Evolutionary conservation across 805 yeast genomes (phyloP).

Genomic region (Helenozyma rhizophorensis): DNA sequence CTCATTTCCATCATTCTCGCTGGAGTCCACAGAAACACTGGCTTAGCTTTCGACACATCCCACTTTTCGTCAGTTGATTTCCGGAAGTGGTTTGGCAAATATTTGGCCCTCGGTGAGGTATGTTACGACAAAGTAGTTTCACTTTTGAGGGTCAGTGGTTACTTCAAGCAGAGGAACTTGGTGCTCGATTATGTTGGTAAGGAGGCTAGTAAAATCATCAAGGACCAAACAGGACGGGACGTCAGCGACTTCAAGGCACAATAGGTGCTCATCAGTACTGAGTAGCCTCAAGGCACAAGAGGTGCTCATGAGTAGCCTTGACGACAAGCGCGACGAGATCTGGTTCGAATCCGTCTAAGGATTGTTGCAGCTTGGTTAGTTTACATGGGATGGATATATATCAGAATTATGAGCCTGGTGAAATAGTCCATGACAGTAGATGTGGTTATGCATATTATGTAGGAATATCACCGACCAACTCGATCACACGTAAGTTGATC

Average conservation of each 20-base stretch:
- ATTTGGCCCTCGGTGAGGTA: constrained; percentile 57
- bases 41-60: constrained; percentile 53
- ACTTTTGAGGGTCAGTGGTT: constrained; percentile 43
- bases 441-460: too few relatives aligned
- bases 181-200: constrained; percentile 31
- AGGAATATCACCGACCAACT: too few relatives aligned
- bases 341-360: too few relatives aligned
- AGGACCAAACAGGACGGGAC: constrained; percentile 22
- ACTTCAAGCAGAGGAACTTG: constrained; percentile 45
- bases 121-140: constrained; percentile 49
- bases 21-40: constrained; percentile 81
- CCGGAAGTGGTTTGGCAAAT: constrained; percentile 47
- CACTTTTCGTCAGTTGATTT: constrained; percentile 44
- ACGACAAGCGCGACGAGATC: too few relatives aligned
- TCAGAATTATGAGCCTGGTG: too few relatives aligned
- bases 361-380: too few relatives aligned
- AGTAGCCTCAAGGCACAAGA: too few relatives aligned
- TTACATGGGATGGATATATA: too few relatives aligned
- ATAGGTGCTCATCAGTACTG: too few relatives aligned
- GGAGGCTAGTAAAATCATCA: constrained; percentile 17
- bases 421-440: too few relatives aligned
- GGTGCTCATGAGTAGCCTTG: too few relatives aligned
- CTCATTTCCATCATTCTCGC: constrained; percentile 79
- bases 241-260: constrained; percentile 18
- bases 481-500: too few relatives aligned